phyloP scores from a whole-genome alignment of 2,329 filamentous ascomycete species.

The Leptographium procerum region DNA sequence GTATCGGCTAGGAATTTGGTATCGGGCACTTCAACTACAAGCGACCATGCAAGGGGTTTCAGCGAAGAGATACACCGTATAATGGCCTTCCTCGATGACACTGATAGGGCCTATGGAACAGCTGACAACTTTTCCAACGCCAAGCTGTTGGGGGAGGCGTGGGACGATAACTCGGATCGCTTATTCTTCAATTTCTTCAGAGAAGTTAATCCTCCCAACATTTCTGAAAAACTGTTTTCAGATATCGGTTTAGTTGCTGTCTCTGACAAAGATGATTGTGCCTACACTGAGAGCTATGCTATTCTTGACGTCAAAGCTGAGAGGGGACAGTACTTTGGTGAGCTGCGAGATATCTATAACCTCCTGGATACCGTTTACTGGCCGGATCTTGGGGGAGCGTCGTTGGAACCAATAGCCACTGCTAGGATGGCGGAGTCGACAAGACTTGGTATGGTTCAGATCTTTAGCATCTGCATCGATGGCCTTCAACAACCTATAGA shows the following conservation, averaged over 20 bases:
- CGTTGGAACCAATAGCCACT: not conserved
- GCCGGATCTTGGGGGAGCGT: constrained; percentile 5
- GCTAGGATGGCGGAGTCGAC: constrained; percentile 7
- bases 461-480: constrained; percentile 12
- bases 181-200: constrained; percentile 32
- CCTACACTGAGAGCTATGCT: constrained; percentile 6
- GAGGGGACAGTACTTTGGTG: constrained; percentile 75
- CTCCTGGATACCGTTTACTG: constrained; percentile 24
- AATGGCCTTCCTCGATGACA: constrained; percentile 51
- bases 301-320: constrained; percentile 33
- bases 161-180: constrained; percentile 24
- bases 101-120: constrained; percentile 48
- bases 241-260: not conserved
- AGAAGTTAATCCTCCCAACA: constrained; percentile 8
- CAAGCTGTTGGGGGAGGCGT: not conserved
- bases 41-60: constrained; percentile 24
- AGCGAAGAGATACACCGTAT: constrained; percentile 48
- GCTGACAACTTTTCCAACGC: constrained; percentile 23
- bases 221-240: constrained; percentile 1
- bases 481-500: constrained; percentile 10
- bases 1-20: constrained; percentile 21
- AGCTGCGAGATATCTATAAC: constrained; percentile 31
- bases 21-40: constrained; percentile 11
- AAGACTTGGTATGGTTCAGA: constrained; percentile 9
- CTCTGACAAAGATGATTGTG: not conserved